A percentile compares a stretch with the other conserved stretches of the same genome.
Evolutionary conservation across 805 yeast genomes (phyloP).

Genomic region (Saccharomycopsis babjevae): DNA sequence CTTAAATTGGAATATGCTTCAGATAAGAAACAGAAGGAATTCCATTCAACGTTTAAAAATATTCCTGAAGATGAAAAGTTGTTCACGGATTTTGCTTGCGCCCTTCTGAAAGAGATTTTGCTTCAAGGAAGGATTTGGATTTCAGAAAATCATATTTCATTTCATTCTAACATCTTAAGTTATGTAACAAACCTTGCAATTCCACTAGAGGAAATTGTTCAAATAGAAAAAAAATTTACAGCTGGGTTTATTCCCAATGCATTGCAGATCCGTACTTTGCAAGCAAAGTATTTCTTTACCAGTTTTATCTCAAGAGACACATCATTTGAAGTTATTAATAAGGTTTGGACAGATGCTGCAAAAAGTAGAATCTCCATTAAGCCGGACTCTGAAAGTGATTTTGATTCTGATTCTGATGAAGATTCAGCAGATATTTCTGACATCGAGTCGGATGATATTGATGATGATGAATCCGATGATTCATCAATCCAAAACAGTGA

Average conservation of each 20-base stretch:
- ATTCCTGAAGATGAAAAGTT: slow-evolving; percentile 41
- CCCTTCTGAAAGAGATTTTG: slow-evolving; percentile 52
- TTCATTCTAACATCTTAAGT: slow-evolving; percentile 59
- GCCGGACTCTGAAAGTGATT: slow-evolving; percentile 1
- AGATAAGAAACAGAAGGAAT: slow-evolving; percentile 46
- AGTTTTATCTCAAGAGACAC: slow-evolving; percentile 53
- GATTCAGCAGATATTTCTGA: slow-evolving; percentile 21
- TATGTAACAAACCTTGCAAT: slow-evolving; percentile 51
- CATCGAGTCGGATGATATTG: not conserved
- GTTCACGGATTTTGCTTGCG: slow-evolving; percentile 57
- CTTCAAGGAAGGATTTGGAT: slow-evolving; percentile 59
- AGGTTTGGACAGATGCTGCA: slow-evolving; percentile 47
- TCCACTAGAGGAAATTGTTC: slow-evolving; percentile 51
- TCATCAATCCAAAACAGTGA: not conserved
- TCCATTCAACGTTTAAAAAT: slow-evolving; percentile 48
- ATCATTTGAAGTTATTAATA: slow-evolving; percentile 39
- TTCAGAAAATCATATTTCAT: slow-evolving; percentile 44
- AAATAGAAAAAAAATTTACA: slow-evolving; percentile 54
- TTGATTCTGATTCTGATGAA: slow-evolving; percentile 24
- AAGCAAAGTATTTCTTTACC: slow-evolving; percentile 54
- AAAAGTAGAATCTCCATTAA: slow-evolving; percentile 6
- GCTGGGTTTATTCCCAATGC: slow-evolving; percentile 66
- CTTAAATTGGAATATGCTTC: slow-evolving; percentile 27
- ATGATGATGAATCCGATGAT: not conserved
- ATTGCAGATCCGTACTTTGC: slow-evolving; percentile 50